phyloP scores from a whole-genome alignment of 2,329 filamentous ascomycete genomes.

The Cryphonectria nitschkei region DNA sequence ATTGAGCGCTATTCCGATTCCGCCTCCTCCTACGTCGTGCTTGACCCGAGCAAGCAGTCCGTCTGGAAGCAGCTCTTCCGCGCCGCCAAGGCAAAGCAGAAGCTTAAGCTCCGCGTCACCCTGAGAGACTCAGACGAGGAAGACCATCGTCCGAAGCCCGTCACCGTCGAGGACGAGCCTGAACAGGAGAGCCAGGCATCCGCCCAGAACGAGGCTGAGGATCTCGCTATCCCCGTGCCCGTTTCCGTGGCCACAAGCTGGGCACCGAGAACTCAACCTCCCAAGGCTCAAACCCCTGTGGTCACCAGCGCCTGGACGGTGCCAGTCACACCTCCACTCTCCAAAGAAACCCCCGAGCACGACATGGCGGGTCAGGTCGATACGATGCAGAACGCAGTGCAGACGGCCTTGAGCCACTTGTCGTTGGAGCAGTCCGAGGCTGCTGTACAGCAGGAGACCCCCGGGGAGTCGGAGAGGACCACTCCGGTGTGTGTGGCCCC shows the following conservation, averaged over 20 bases:
- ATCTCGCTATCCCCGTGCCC: no score
- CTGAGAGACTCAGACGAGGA: conserved; percentile 43
- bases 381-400: conserved; percentile 7
- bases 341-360: background rate
- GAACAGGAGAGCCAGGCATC: conserved; percentile 25
- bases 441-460: conserved; percentile 13
- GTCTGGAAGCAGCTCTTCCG: conserved; percentile 97
- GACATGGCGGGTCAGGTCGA: background rate
- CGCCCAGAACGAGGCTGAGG: conserved; percentile 31
- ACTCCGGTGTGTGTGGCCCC: conserved; percentile 19
- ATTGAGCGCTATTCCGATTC: conserved; percentile 97
- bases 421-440: conserved; percentile 5
- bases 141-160: conserved; percentile 48
- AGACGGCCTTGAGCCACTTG: conserved; percentile 23
- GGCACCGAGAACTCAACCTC: background rate
- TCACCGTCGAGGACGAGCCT: conserved; percentile 27
- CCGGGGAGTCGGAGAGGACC: conserved; percentile 4
- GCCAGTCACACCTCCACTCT: no score
- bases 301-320: background rate
- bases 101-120: conserved; percentile 84
- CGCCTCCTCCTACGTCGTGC: conserved; percentile 75
- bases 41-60: conserved; percentile 75
- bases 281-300: background rate
- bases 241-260: background rate
- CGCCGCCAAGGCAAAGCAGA: conserved; percentile 96